Base-by-base conservation (phyloP, 352 stramenopile species). In the Phytophthora citrophthora region DNA sequence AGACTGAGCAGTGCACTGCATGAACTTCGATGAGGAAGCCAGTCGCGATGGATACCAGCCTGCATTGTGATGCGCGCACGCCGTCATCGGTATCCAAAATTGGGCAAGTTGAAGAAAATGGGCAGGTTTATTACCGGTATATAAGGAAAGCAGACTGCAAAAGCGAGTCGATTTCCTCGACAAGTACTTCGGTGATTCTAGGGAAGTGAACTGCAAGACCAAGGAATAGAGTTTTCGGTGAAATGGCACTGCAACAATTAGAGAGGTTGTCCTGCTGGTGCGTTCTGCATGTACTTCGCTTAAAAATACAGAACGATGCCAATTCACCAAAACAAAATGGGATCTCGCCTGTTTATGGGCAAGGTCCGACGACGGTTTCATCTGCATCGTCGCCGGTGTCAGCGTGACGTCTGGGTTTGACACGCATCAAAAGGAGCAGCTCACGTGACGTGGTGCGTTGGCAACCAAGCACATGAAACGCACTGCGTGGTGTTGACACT, bases 291-390 rank as follows among this genome's bases (percentile, higher is more conserved):
- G 20, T 20, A 20, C 2, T 20, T 20, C 20, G 20, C 20, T 20
- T 20, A 20, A 20, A 20, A 20, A 20, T n/a, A n/a, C n/a, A n/a
- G n/a, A n/a, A n/a, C 36, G 36, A 4, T 41, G 29, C 29, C 24
- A 9, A 34, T 13, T 34, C 29, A 34, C 29, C 29, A 34, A 34
- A 34, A 10, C n/a, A 1, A 45, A 56, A 56, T 56, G 32, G 18
- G 49, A 9, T 34, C 27, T 2, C 16, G 29, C 29, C 47, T 29
- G 20, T 27, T 34, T 55, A 8, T 39, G 46, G 6, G 15, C 27
- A 40, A 27, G 29, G 34, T 57, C 50, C 49, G 49, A 56, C 16
- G 29, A 54, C 50, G 44, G 60, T 68, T 52, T 62, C 51, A 34
- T 16, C 10, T 11, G 12, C 27, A 10, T 24, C 44, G 60, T 68